Evolutionary conservation across 768 basidiomycete genomes (phyloP).

Genomic region (Lentinula edodes): DNA sequence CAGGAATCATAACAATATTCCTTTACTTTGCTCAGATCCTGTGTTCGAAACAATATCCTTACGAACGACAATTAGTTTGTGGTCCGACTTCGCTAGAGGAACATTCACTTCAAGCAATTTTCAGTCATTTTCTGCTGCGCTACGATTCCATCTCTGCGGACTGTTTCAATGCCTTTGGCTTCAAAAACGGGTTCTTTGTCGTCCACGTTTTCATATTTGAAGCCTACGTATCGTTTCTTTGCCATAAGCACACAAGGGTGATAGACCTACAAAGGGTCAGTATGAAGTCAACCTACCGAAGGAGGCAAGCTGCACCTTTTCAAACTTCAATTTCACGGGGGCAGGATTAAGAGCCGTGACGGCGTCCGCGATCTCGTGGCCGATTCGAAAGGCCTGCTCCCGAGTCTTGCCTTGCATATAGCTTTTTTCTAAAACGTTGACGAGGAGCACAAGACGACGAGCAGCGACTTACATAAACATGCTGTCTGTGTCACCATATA

Average conservation of each 20-base stretch:
- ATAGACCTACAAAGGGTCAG: slow-evolving; percentile 65
- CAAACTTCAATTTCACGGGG: slow-evolving; percentile 95
- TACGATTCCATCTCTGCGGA: slow-evolving; percentile 85
- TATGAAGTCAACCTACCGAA: neutral
- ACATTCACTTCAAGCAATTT: slow-evolving; percentile 69
- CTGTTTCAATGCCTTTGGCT: slow-evolving; percentile 97
- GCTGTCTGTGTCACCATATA: slow-evolving; percentile 98
- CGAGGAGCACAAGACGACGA: neutral
- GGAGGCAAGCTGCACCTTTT: slow-evolving; percentile 60
- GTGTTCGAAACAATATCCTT: slow-evolving; percentile 86
- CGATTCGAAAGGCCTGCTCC: slow-evolving; percentile 90
- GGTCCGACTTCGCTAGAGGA: neutral
- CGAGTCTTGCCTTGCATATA: slow-evolving; percentile 87
- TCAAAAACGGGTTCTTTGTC: slow-evolving; percentile 81
- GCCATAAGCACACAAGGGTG: slow-evolving; percentile 92
- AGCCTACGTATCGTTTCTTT: slow-evolving; percentile 98
- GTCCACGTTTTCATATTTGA: slow-evolving; percentile 85
- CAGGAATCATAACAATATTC: slow-evolving; percentile 81
- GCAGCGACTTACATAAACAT: slow-evolving; percentile 59
- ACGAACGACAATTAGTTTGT: slow-evolving; percentile 1
- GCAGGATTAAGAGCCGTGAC: slow-evolving; percentile 84
- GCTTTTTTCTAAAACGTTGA: slow-evolving; percentile 22
- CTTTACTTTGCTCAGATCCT: slow-evolving; percentile 87
- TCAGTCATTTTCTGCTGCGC: slow-evolving; percentile 95
- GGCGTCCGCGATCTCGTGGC: slow-evolving; percentile 85